Evolutionary conservation across 2,329 filamentous ascomycete genomes (phyloP).

Genomic region (Fusarium sp.): DNA sequence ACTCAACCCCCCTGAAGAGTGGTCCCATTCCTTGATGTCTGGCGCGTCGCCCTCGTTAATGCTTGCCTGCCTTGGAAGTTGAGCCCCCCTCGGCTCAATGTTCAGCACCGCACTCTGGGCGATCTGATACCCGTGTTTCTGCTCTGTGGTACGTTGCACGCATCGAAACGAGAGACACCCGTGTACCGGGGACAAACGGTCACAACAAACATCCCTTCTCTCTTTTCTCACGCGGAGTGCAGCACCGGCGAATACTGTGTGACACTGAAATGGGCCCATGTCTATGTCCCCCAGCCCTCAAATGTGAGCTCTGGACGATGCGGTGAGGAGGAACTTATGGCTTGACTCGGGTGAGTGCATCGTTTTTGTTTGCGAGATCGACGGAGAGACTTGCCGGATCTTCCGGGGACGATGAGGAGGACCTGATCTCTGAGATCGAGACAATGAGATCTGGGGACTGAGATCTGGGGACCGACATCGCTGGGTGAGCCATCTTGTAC

Average conservation of each 20-base stretch:
- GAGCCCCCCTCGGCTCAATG: conserved; percentile 7
- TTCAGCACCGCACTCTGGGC: conserved; percentile 19
- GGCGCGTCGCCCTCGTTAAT: conserved; percentile 39
- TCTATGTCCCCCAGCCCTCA: not conserved
- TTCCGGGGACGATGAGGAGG: conserved; percentile 24
- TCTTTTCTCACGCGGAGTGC: conserved; percentile 13
- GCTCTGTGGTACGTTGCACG: conserved; percentile 37
- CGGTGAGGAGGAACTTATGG: conserved; percentile 31
- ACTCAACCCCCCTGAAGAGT: not conserved
- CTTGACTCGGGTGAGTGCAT: conserved; percentile 26
- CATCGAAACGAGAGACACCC: conserved; percentile 40
- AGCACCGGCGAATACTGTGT: conserved; percentile 22
- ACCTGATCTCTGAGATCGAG: conserved; percentile 21
- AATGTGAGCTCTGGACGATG: conserved; percentile 8
- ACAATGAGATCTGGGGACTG: not conserved
- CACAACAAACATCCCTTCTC: conserved; percentile 6
- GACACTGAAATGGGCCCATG: conserved; percentile 14
- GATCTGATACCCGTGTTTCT: conserved; percentile 39
- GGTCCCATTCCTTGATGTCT: conserved; percentile 1
- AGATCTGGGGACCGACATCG: conserved; percentile 1
- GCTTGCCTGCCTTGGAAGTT: conserved; percentile 45
- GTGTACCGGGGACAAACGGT: conserved; percentile 28
- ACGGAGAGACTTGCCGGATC: conserved; percentile 34
- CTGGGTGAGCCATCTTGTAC: conserved; percentile 5
- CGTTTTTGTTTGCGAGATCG: conserved; percentile 27